Evolutionary conservation across 2,329 filamentous ascomycete genomes (phyloP), one percentile per base, ranked within the genome.

Genomic region (Myotisia sp.): DNA sequence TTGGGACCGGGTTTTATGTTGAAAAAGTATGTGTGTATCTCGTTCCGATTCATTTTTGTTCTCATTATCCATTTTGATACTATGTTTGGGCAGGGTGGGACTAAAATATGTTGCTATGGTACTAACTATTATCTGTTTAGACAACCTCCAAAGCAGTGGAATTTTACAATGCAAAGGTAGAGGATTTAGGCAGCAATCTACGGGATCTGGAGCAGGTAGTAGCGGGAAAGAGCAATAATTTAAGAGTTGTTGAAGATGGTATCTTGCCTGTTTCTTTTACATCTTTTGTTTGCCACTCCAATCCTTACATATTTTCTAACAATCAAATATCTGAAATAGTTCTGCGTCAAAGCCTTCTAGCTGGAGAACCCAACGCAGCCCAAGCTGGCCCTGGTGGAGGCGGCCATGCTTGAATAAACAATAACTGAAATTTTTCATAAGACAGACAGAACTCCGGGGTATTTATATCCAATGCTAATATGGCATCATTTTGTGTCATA

Each of bases 1-100:
- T 94, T 13, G 87, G 87, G 13, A 95, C 87, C 1, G 87, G 87
- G 0, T 95, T 92, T 55, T 86, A 85, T 51, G 77, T 95, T 34
- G 86, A 95, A 61, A 98, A 98, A 73, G 78, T 79, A 44, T 37
- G 51, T n/a, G 12, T 36, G 16, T 8, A 5, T 36, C 6, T 14
- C 16, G 9, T 27, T 22, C 9, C 4, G 21, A 6, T 23, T n/a
- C n/a, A n/a, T n/a, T n/a, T n/a, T 6, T 8, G 22, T n/a, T 23
- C 22, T 23, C 6, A 23, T n/a, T 23, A 6, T n/a, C 6, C 4
- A 3, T 22, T 8, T 22, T 10, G 10, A 14, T 9, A 10, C 4
- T 32, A 4, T 10, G 18, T 16, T 24, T n/a, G 17, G 12, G 20
- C 8, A 24, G 10, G 4, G 16, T 12, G 29, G 18, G n/a, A 16